phyloP scores from a whole-genome alignment of 73 alveolate genomes.

The Durusdinium trenchii region DNA sequence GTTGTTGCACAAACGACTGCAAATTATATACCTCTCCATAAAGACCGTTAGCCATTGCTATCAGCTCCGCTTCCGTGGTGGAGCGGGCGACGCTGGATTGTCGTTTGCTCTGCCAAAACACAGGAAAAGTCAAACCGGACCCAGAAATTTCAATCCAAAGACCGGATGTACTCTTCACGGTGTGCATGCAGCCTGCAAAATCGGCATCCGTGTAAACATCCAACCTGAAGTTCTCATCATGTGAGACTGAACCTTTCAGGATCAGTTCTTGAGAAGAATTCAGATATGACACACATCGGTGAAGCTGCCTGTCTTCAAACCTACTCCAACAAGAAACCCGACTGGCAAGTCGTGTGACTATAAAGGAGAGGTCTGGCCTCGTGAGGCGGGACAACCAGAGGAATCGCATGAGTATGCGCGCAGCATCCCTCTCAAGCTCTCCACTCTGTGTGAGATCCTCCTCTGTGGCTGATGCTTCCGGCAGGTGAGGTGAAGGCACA shows the following conservation, averaged over 20 bases:
- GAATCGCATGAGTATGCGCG: background rate
- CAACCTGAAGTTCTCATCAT: background rate
- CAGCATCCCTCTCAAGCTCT: background rate
- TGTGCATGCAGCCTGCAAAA: background rate
- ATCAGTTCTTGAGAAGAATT: background rate
- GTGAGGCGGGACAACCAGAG: background rate
- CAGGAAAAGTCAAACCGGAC: background rate
- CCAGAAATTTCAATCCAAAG: background rate
- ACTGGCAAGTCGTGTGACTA: background rate
- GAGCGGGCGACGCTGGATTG: background rate
- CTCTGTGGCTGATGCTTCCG: background rate
- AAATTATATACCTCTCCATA: background rate
- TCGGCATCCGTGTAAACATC: background rate
- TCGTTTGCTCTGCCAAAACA: background rate
- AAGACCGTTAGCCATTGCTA: background rate
- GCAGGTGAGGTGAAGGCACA: background rate
- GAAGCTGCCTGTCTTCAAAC: slow-evolving; percentile 15
- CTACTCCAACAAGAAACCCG: background rate
- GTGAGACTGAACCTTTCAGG: background rate
- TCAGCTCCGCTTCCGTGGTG: background rate
- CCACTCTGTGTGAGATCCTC: background rate
- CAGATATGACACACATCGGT: background rate
- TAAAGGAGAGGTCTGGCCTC: background rate
- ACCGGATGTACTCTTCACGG: background rate
- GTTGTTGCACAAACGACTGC: background rate